These are phyloP conservation scores for Kwoniella mangroviensis DNA, from an alignment of 768 basidiomycete genomes.

Conservation along the genomic window DNA sequence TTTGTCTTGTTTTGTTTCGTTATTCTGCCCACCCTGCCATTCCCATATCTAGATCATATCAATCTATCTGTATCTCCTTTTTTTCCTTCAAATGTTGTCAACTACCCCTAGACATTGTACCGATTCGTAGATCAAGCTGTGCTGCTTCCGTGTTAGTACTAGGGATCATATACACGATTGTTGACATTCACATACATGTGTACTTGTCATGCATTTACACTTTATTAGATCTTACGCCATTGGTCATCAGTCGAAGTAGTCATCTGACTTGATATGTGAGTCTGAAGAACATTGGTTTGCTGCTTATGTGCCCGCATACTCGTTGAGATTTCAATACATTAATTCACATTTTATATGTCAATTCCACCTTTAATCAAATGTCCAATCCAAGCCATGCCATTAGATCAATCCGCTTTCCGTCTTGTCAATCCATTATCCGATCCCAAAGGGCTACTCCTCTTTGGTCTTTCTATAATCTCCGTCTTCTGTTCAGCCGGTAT, in stretches of 20 bases:
- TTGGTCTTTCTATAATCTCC: constrained; percentile 17
- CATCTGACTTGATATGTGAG: no score
- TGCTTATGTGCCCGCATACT: no score
- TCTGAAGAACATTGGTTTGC: no score
- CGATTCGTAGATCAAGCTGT: no score
- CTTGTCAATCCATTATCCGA: constrained; percentile 10
- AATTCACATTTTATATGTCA: neutral
- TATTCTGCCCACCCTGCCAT: neutral
- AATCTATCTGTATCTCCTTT: neutral
- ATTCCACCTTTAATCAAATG: neutral
- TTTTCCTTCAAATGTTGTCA: neutral
- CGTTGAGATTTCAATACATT: no score
- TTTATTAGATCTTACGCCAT: no score
- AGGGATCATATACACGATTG: constrained; percentile 5
- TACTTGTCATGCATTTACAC: neutral
- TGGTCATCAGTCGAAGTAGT: no score
- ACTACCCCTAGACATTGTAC: neutral
- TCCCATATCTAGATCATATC: neutral
- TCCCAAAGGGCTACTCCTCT: constrained; percentile 8
- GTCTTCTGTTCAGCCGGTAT: neutral
- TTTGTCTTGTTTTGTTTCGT: neutral
- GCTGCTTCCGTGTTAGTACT: no score
- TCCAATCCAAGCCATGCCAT: no score
- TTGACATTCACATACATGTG: neutral
- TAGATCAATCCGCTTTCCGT: constrained; percentile 14